Evolutionary conservation across 306 rosid genomes (phyloP).

Genomic region (Carpinus fangiana): DNA sequence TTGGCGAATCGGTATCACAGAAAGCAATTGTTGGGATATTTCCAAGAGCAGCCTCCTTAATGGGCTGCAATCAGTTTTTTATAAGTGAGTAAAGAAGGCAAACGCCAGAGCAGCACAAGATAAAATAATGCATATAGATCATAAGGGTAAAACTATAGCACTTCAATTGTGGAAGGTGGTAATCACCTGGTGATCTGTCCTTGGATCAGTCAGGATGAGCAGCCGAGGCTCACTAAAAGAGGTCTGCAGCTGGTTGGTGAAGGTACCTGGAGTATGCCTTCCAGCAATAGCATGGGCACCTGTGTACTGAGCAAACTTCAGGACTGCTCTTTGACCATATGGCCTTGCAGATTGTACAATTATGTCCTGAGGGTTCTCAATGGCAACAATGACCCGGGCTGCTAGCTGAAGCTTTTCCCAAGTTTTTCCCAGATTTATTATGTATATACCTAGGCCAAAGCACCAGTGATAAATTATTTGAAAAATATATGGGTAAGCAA

Average conservation of each 20-base stretch:
- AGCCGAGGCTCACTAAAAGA: slow-evolving; percentile 89
- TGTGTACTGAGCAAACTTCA: slow-evolving; percentile 80
- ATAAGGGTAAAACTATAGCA: not conserved
- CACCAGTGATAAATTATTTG: slow-evolving; percentile 1
- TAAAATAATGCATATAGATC: not conserved
- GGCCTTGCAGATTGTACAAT: slow-evolving; percentile 83
- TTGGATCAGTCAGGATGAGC: slow-evolving; percentile 84
- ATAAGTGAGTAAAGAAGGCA: not conserved
- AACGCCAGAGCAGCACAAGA: not conserved
- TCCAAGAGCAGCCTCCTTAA: slow-evolving; percentile 89
- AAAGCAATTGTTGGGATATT: slow-evolving; percentile 92
- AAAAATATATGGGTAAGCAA: not conserved
- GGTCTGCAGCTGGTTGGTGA: slow-evolving; percentile 89
- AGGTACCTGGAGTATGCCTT: slow-evolving; percentile 85
- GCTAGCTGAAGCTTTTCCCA: slow-evolving; percentile 86
- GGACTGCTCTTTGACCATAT: slow-evolving; percentile 82
- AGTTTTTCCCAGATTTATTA: slow-evolving; percentile 77
- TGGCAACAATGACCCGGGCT: slow-evolving; percentile 79
- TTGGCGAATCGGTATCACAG: slow-evolving; percentile 89
- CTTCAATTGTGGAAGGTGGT: not conserved
- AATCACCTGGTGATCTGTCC: slow-evolving; percentile 90
- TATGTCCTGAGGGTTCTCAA: slow-evolving; percentile 82
- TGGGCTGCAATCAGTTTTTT: slow-evolving; percentile 56
- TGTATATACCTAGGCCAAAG: slow-evolving; percentile 58
- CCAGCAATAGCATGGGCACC: slow-evolving; percentile 87